phyloP scores from a whole-genome alignment of 2,329 filamentous ascomycete species.

The Aureobasidium sp. region DNA sequence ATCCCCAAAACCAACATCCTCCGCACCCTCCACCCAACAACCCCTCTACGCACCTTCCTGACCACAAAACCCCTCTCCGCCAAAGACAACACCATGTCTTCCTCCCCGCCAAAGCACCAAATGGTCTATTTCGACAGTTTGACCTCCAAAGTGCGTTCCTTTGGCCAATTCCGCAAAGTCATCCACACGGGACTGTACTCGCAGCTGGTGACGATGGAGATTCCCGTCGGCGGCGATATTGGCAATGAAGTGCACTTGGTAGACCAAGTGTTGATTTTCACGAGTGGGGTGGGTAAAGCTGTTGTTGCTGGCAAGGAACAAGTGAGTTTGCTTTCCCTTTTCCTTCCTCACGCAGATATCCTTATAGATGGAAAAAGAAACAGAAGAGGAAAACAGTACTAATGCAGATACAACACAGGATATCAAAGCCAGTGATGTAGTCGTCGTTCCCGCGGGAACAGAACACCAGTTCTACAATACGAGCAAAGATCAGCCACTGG shows the following conservation, averaged over 20 bases:
- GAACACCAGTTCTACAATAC: conserved; percentile 61
- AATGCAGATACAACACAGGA: no score
- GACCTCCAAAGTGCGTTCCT: conserved; percentile 48
- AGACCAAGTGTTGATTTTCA: conserved; percentile 60
- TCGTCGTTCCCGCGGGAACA: conserved; percentile 59
- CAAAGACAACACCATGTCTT: conserved; percentile 30
- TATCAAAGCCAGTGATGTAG: conserved; percentile 38
- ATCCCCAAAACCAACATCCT: no score
- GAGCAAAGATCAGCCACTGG: conserved; percentile 48
- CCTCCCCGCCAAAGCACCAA: conserved; percentile 33
- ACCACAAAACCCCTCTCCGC: conserved; percentile 21
- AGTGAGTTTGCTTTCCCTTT: conserved; percentile 16
- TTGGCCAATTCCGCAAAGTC: conserved; percentile 54
- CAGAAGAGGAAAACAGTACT: neutral
- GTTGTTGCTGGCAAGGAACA: conserved; percentile 55
- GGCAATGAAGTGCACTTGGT: conserved; percentile 62
- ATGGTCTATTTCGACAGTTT: conserved; percentile 57
- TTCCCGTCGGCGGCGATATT: conserved; percentile 57
- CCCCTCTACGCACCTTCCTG: neutral
- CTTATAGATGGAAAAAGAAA: no score
- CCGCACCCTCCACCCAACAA: no score
- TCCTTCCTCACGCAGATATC: neutral
- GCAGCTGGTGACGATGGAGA: conserved; percentile 59
- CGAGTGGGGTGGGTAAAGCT: conserved; percentile 51
- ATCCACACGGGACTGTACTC: conserved; percentile 57